Percentiles rank a stretch among this genome's conserved stretches.
Conservation (phyloP, 352 stramenopile species). For the Globisporangium lucens region DNA sequence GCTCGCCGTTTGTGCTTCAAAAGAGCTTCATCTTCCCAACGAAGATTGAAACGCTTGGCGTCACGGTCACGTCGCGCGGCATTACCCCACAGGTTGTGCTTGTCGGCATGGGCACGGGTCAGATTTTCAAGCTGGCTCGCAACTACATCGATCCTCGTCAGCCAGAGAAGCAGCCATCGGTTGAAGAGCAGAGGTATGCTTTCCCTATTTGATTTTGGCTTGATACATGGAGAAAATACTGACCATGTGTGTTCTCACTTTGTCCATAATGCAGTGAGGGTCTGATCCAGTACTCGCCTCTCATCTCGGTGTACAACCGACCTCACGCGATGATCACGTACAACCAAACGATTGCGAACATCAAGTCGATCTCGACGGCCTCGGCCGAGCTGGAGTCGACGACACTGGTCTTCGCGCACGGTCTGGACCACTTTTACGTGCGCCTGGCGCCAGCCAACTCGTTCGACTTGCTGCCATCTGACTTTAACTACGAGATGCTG, state of each 20-base stretch:
- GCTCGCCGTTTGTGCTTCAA: constrained; percentile 90
- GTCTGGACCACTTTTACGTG: constrained; percentile 94
- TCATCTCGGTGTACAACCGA: constrained; percentile 88
- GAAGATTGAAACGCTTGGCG: constrained; percentile 86
- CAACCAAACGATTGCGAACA: constrained; percentile 86
- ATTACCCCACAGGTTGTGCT: constrained; percentile 95
- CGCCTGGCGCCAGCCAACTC: constrained; percentile 91
- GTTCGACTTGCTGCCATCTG: constrained; percentile 95
- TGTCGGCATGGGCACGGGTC: constrained; percentile 88
- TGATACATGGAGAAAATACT: background rate
- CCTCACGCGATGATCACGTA: constrained; percentile 89
- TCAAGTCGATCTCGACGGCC: constrained; percentile 61
- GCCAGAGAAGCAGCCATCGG: constrained; percentile 88
- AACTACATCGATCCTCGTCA: constrained; percentile 93
- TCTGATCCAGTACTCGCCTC: constrained; percentile 84
- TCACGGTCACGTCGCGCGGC: constrained; percentile 91
- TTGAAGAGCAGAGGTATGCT: constrained; percentile 63
- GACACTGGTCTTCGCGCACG: constrained; percentile 91
- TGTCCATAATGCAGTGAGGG: constrained; percentile 47
- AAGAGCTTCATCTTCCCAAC: constrained; percentile 94
- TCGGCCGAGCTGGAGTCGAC: constrained; percentile 93
- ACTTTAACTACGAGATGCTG: constrained; percentile 95
- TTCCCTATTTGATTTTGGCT: background rate
- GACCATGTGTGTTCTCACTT: background rate
- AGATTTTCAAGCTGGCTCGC: constrained; percentile 92